Evolutionary conservation across 805 yeast species (phyloP), one percentile per base, ranked within the genome.

Genomic region (Saccharomycopsis sp.): DNA sequence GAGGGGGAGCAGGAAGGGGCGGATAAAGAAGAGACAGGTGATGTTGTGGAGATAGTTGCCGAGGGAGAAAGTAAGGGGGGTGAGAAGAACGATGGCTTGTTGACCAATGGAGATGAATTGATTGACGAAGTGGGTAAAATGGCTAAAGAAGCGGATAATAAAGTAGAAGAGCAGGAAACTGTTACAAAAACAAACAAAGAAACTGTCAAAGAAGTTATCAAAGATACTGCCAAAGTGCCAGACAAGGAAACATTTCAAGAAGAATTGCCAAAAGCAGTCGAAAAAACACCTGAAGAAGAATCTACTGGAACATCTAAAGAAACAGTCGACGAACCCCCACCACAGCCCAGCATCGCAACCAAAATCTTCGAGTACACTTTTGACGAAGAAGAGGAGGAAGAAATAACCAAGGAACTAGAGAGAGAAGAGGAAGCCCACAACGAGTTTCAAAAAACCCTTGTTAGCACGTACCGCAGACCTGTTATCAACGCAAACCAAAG

Each of bases 311-410:
- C n/a, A n/a, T n/a, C 44, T 37, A n/a, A 37, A 37, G 44, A 37
- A 37, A 37, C 12, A 37, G 12, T n/a, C 12, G n/a, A 12, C n/a
- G 44, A 37, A 37, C 12, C n/a, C n/a, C 15, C 44, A 12, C 12
- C 12, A 37, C 44, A 37, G 44, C n/a, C 48, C 8, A 16, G 5
- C 16, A n/a, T 18, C 16, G 48, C 48, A 12, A 44, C 8, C 16
- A 44, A 44, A 44, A 44, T 44, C 4, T 68, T 79, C 37, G 87
- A 84, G 56, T 87, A 85, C 64, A 88, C 82, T 56, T 86, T 86
- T 67, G 83, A 82, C 23, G 91, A 88, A 56, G 85, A 84, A 16
- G 97, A 91, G 58, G 96, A 90, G 58, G 83, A 82, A 40, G 80
- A 82, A 20, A 68, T 90, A 2, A 77, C 79, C 1, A 76, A 81